These are phyloP conservation scores for Pleurotus djamor DNA, from an alignment of 768 basidiomycete genomes.

Conservation along the genomic window DNA sequence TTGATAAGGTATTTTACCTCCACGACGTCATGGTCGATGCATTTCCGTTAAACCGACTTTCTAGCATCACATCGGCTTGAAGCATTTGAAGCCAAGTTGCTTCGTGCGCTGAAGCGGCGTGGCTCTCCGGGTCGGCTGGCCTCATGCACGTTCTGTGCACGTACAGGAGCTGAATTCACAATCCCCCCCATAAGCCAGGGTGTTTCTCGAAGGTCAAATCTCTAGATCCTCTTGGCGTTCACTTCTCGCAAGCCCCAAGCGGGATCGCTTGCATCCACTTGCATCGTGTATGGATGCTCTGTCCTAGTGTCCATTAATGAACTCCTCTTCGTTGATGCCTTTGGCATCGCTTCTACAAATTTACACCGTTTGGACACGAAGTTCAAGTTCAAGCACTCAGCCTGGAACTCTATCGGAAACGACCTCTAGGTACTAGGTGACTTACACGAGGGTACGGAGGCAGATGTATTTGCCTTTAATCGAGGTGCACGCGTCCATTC, in stretches of 20 bases:
- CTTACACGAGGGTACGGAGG: not conserved
- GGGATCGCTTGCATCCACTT: no score
- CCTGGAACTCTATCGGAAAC: not conserved
- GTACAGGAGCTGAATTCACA: no score
- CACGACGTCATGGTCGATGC: not conserved
- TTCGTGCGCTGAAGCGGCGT: not conserved
- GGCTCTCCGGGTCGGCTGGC: not conserved
- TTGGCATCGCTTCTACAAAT: not conserved
- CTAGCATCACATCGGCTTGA: not conserved
- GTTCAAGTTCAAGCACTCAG: no score
- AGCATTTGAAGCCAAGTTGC: not conserved
- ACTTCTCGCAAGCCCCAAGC: no score
- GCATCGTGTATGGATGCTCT: no score
- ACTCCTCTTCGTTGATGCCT: not conserved
- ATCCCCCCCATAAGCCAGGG: not conserved
- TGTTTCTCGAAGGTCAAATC: not conserved
- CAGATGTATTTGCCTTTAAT: not conserved
- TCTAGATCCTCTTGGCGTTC: no score
- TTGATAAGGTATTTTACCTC: not conserved
- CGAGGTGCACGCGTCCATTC: no score
- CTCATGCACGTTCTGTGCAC: not conserved
- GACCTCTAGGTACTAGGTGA: not conserved
- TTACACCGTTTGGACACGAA: not conserved
- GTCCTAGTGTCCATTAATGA: not conserved
- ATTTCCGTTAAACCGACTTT: not conserved